Conservation (phyloP, 129 eudicot genomes). For the Gnaphalium uliginosum region DNA sequence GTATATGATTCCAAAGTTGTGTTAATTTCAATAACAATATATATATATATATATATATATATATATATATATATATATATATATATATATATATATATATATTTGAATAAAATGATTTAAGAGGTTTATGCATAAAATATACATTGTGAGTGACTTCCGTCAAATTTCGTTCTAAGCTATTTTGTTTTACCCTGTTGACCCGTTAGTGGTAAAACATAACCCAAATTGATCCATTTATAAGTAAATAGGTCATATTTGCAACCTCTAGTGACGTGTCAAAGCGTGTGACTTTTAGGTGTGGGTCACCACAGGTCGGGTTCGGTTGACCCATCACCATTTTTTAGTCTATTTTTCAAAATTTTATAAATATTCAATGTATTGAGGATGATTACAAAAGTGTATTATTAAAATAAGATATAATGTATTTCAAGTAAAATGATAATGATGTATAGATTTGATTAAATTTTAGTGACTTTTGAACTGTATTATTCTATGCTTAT, state of each 20-base stretch:
- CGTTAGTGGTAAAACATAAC: background rate
- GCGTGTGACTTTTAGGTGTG: background rate
- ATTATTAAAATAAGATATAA: background rate
- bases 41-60: too few species aligned
- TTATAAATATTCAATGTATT: background rate
- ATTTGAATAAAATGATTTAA: background rate
- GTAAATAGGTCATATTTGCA: background rate
- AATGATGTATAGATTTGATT: background rate
- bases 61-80: too few species aligned
- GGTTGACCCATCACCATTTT: background rate
- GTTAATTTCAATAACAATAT: background rate
- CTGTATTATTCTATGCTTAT: background rate
- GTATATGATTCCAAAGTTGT: constrained; percentile 5
- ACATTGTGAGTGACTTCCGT: background rate
- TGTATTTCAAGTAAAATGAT: background rate
- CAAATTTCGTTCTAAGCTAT: background rate
- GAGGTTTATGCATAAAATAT: background rate
- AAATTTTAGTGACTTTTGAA: background rate
- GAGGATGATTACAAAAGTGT: background rate
- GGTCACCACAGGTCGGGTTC: background rate
- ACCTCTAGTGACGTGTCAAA: background rate
- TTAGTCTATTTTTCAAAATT: background rate
- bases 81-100: too few species aligned
- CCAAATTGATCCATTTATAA: background rate
- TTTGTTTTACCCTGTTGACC: background rate